Evolutionary conservation across 257 asterid species (phyloP).

Genomic region (Nicotiana knightiana): DNA sequence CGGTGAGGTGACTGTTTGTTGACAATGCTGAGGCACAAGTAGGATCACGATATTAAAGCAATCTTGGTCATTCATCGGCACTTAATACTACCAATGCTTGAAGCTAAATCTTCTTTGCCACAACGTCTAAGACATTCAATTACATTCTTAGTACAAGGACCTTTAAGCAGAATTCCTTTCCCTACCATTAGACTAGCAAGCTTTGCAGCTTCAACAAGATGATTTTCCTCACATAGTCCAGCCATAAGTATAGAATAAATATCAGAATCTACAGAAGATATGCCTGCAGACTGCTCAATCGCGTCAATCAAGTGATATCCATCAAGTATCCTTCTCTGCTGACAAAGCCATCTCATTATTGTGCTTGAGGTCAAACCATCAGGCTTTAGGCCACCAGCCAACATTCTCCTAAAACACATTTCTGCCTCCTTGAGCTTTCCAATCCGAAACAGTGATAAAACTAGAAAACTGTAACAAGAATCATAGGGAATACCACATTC

Average conservation of each 20-base stretch:
- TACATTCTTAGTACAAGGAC: slow-evolving; percentile 25
- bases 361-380: slow-evolving; percentile 50
- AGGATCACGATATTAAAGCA: not conserved
- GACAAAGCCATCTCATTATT: slow-evolving; percentile 36
- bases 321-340: slow-evolving; percentile 47
- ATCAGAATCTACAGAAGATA: slow-evolving; percentile 42
- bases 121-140: slow-evolving; percentile 20
- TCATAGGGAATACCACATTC: slow-evolving; percentile 27
- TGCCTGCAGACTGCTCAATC: slow-evolving; percentile 40
- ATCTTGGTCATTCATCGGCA: not conserved
- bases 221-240: slow-evolving; percentile 46
- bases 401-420: slow-evolving; percentile 47
- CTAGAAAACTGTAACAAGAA: slow-evolving; percentile 54
- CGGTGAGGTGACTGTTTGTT: not conserved
- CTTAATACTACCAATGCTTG: slow-evolving; percentile 18
- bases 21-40: not conserved
- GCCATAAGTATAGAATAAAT: slow-evolving; percentile 42
- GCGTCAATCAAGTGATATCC: slow-evolving; percentile 47
- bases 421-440: slow-evolving; percentile 55
- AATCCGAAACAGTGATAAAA: slow-evolving; percentile 42
- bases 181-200: slow-evolving; percentile 41
- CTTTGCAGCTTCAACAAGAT: slow-evolving; percentile 39
- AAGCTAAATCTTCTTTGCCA: slow-evolving; percentile 45
- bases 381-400: slow-evolving; percentile 55
- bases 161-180: slow-evolving; percentile 27